phyloP scores from a whole-genome alignment of 306 rosid species.

The Ormosia semicastrata region DNA sequence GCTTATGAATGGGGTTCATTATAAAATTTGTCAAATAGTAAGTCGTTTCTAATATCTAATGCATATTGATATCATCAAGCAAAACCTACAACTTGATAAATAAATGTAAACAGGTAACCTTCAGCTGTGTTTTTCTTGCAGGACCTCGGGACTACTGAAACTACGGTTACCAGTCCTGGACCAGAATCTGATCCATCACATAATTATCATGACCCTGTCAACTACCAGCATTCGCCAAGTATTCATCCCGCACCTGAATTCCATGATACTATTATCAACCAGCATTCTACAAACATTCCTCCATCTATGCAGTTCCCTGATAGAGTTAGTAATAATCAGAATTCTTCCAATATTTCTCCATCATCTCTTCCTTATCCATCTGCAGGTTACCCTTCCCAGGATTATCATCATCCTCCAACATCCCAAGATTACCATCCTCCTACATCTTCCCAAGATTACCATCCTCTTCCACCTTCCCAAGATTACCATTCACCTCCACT shows the following conservation, averaged over 20 bases:
- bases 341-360: slow-evolving; percentile 41
- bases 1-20: not conserved
- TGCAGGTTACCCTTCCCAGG: slow-evolving; percentile 52
- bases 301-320: slow-evolving; percentile 57
- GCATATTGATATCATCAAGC: not conserved
- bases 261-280: slow-evolving; percentile 43
- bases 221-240: slow-evolving; percentile 40
- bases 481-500: slow-evolving; percentile 53
- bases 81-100: not conserved
- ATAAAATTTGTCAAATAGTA: no score
- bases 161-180: slow-evolving; percentile 43
- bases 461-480: slow-evolving; percentile 54
- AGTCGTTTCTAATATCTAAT: not conserved
- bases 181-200: slow-evolving; percentile 49
- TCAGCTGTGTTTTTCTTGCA: slow-evolving; percentile 40
- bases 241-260: slow-evolving; percentile 43
- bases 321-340: slow-evolving; percentile 40
- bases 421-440: slow-evolving; percentile 55
- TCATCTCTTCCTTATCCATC: slow-evolving; percentile 58
- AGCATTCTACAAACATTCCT: slow-evolving; percentile 35
- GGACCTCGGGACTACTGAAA: slow-evolving; percentile 64
- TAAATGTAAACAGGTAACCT: slow-evolving; percentile 1
- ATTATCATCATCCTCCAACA: slow-evolving; percentile 34
- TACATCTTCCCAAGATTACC: slow-evolving; percentile 63
- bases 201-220: slow-evolving; percentile 41